Conservation (phyloP, 1,139 yeast genomes). For the Blastobotrys raffinosifermentans region DNA sequence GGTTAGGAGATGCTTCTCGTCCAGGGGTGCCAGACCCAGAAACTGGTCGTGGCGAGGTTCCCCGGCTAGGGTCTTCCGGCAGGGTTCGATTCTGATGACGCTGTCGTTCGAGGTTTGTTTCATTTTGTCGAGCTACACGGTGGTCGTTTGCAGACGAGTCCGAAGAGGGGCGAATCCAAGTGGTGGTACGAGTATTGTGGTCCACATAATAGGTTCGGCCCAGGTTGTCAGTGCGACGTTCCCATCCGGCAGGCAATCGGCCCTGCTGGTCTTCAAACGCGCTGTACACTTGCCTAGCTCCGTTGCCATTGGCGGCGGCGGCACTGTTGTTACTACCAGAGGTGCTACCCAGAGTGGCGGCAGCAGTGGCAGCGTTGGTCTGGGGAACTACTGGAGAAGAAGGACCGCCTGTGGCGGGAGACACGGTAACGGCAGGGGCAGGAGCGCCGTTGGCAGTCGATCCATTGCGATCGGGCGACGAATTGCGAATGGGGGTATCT, state of each 20-base stretch:
- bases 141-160: slow-evolving; percentile 37
- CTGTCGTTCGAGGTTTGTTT: slow-evolving; percentile 81
- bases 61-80: slow-evolving; percentile 54
- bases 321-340: slow-evolving; percentile 23
- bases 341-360: slow-evolving; percentile 13
- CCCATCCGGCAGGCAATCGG: slow-evolving; percentile 98
- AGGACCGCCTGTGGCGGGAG: slow-evolving; percentile 10
- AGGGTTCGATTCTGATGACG: slow-evolving; percentile 87
- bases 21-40: slow-evolving; percentile 50
- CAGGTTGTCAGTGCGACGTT: slow-evolving; percentile 92
- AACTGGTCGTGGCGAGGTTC: slow-evolving; percentile 29
- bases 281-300: slow-evolving; percentile 29
- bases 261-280: slow-evolving; percentile 97
- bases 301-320: slow-evolving; percentile 16
- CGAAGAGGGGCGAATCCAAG: slow-evolving; percentile 93
- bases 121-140: slow-evolving; percentile 41
- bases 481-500: slow-evolving; percentile 67
- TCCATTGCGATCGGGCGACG: slow-evolving; percentile 11
- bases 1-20: slow-evolving; percentile 31
- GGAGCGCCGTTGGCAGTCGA: slow-evolving; percentile 11
- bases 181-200: slow-evolving; percentile 94
- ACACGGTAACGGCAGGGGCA: slow-evolving; percentile 18
- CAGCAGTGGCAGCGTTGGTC: slow-evolving; percentile 21
- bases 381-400: slow-evolving; percentile 17
- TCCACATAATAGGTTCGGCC: slow-evolving; percentile 98